Evolutionary conservation across 345 rosid species (phyloP), one percentile per base, ranked within the genome.

Genomic region (Linum trigynum): DNA sequence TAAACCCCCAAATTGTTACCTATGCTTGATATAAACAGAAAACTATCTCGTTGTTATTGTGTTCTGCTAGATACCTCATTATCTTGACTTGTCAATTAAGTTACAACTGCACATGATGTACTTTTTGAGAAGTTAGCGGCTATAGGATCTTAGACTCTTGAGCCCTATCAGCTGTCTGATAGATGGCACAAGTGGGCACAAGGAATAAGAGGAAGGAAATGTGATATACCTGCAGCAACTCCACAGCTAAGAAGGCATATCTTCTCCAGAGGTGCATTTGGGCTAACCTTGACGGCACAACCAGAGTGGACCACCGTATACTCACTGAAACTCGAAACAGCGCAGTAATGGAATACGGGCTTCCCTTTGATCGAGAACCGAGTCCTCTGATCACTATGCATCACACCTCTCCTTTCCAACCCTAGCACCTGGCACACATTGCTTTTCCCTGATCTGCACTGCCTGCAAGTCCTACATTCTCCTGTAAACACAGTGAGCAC

Each of bases 181-280:
- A 32, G 59, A 56, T 23, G 32, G 32, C 1, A 23, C 32, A 23
- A 56, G 15, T 0, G 57, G 0, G 12, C 5, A 55, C 12, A 4
- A 11, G 16, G 15, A 14, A 55, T 5, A n/a, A 7, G 59, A 56
- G 7, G 2, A 15, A 32, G 17, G 58, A 5, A 4, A 39, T n/a
- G 6, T 37, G 63, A 48, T 45, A 65, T 70, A 91, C 98, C 97
- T 76, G 96, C 83, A 45, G 95, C 89, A 38, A 76, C 87, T 71
- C 97, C 98, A 69, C 97, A 92, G 72, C 97, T 88, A 2, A 92
- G 84, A 7, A 86, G 85, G 82, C 98, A 90, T 43, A 92, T 85
- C 71, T 88, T 92, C 43, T 90, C 79, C 42, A 90, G 70, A 72
- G 97, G 95, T 4, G 84, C 98, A 10, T 39, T 4, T 15, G 82